Base-by-base conservation (phyloP, 768 basidiomycete species). In the Amanita pseudoporphyria region DNA sequence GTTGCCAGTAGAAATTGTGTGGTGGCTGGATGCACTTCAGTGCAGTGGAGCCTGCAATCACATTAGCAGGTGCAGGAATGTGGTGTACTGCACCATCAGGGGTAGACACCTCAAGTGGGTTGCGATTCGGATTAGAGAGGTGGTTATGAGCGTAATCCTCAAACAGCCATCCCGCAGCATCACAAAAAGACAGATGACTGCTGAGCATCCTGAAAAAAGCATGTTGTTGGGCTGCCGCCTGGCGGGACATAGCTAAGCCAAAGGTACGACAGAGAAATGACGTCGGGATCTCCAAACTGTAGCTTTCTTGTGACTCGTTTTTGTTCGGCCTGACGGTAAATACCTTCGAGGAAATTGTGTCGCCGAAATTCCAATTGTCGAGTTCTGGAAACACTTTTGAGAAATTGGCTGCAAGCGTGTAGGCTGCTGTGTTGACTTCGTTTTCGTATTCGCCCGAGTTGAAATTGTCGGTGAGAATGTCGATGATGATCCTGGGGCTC, bases 101-200 rank as follows among this genome's bases (percentile, higher is more conserved):
- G 21, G 31, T 19, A 50, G 40, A 24, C 18, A 7, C 28, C 43
- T 16, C 18, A 33, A 49, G 47, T 49, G 47, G 30, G 36, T 33
- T 16, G 31, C 41, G 31, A 9, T 53, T 49, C 32, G 48, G 33
- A 37, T 39, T 13, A 16, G 53, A 51, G 42, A 54, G 47, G 36
- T 30, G 16, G 43, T 31, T 44, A 39, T 53, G 53, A 22, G 44
- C 53, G 28, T 51, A 54, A 47, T 51, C 21, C 35, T 51, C 45
- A 32, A 54, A 54, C n/a, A 44, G 32, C 43, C 37, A 51, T 45
- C 30, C 49, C 44, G 21, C 52, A 24, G 52, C 42, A 19, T 13
- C 30, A 31, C 53, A 21, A 43, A 51, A 40, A 28, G 53, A 42
- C 28, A 45, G 47, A 26, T 50, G 49, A 21, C 19, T 35, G 33